Percentiles rank a stretch among this genome's conserved stretches.
These are phyloP conservation scores for Tricholoma furcatifolium DNA, from an alignment of 768 basidiomycete species.

Conservation along the genomic window DNA sequence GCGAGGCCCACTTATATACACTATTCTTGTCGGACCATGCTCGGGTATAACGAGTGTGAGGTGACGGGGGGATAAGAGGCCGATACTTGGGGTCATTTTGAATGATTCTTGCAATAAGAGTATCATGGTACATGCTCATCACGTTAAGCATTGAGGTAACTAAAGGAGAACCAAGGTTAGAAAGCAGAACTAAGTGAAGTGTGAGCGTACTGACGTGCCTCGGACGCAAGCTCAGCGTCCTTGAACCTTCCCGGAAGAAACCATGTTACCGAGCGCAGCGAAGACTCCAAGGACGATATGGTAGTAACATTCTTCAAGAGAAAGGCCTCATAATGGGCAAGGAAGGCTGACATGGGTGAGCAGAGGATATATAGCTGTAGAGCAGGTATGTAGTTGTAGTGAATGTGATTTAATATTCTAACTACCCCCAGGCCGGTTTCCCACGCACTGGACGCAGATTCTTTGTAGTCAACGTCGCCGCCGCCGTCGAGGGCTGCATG, in stretches of 20 bases:
- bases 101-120: conserved; percentile 70
- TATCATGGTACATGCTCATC: conserved; percentile 93
- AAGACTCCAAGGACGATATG: conserved; percentile 86
- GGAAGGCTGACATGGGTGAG: conserved; percentile 54
- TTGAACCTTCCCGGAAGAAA: conserved; percentile 95
- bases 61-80: conserved; percentile 71
- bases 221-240: conserved; percentile 94
- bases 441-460: conserved; percentile 1
- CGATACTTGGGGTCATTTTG: conserved; percentile 66
- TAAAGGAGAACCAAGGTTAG: conserved; percentile 30
- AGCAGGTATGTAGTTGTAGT: neutral
- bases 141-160: conserved; percentile 88
- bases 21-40: conserved; percentile 75
- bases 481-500: neutral
- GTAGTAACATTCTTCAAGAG: conserved; percentile 83
- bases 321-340: conserved; percentile 79
- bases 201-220: conserved; percentile 70
- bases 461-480: neutral
- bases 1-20: conserved; percentile 77
- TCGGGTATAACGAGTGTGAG: conserved; percentile 87
- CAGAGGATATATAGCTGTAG: conserved; percentile 1
- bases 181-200: conserved; percentile 1
- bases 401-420: conserved; percentile 15
- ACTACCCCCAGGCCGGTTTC: conserved; percentile 7
- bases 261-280: conserved; percentile 90